A percentile compares a stretch with the other conserved stretches of the same genome.
These are phyloP conservation scores for Aspergillus heteromorphus DNA, from an alignment of 495 filamentous ascomycete species.

Conservation along the genomic window DNA sequence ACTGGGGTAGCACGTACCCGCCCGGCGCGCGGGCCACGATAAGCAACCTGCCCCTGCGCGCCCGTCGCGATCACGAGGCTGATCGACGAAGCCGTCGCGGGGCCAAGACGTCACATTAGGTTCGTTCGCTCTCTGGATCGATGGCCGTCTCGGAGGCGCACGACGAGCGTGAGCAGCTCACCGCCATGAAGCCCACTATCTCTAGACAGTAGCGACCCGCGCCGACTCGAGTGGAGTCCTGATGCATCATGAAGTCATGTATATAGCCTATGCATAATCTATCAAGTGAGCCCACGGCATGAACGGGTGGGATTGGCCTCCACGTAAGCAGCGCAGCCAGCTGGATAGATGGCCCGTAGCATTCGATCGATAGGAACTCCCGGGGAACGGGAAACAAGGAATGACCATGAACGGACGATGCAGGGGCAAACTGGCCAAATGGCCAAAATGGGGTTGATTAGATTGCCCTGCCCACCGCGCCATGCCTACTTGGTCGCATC, in stretches of 20 bases:
- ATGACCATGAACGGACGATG: background rate
- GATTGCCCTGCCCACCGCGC: background rate
- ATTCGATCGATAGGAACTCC: too few species aligned
- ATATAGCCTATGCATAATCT: background rate
- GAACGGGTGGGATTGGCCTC: background rate
- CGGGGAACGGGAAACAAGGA: background rate
- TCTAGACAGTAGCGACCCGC: background rate
- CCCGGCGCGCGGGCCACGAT: background rate
- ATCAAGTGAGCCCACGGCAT: background rate
- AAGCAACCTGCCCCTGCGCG: background rate
- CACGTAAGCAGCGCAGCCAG: background rate
- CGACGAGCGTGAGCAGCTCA: too few species aligned
- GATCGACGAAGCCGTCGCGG: background rate
- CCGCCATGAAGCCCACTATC: background rate
- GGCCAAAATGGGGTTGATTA: background rate
- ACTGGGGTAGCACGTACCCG: background rate
- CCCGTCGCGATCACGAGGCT: background rate
- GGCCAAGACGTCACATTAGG: background rate
- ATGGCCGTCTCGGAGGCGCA: too few species aligned
- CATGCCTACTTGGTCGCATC: background rate
- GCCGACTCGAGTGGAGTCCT: background rate
- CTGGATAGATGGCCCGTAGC: too few species aligned
- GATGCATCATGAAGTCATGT: constrained; percentile 10
- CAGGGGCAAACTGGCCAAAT: too few species aligned
- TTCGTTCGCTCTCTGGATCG: background rate